These are phyloP conservation scores for Daphne laureola DNA, from an alignment of 441 rosid species.

Conservation along the genomic window DNA sequence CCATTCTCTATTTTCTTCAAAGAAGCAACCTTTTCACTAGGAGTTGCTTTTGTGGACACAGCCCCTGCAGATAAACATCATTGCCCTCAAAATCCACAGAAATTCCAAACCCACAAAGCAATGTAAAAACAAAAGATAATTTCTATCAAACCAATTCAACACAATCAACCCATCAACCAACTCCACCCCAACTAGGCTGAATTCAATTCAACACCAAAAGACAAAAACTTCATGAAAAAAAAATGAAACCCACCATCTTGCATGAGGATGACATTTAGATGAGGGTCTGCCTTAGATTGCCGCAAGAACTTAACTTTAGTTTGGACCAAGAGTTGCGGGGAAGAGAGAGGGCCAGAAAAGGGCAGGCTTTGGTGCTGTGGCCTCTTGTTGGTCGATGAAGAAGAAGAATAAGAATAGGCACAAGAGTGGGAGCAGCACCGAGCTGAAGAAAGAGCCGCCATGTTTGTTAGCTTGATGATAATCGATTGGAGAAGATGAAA, in stretches of 20 bases:
- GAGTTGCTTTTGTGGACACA: conserved; percentile 34
- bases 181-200: background rate
- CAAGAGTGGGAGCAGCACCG: conserved; percentile 25
- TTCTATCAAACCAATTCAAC: too few species aligned
- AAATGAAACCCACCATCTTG: conserved; percentile 57
- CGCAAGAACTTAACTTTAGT: conserved; percentile 36
- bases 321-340: conserved; percentile 22
- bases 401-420: conserved; percentile 22
- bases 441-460: conserved; percentile 56
- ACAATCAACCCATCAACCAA: too few species aligned
- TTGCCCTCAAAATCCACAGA: background rate
- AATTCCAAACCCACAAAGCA: background rate
- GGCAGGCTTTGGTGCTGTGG: conserved; percentile 20
- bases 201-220: background rate
- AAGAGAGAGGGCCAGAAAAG: conserved; percentile 22
- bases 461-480: conserved; percentile 1
- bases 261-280: conserved; percentile 34
- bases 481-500: background rate
- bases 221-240: background rate
- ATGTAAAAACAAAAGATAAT: too few species aligned
- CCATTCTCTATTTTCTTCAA: conserved; percentile 39
- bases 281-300: conserved; percentile 27
- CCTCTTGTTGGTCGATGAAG: conserved; percentile 23
- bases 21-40: conserved; percentile 30
- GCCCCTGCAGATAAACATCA: conserved; percentile 39